Base-by-base conservation (phyloP, 1,139 yeast species). In the Suhomyces terraborum region DNA sequence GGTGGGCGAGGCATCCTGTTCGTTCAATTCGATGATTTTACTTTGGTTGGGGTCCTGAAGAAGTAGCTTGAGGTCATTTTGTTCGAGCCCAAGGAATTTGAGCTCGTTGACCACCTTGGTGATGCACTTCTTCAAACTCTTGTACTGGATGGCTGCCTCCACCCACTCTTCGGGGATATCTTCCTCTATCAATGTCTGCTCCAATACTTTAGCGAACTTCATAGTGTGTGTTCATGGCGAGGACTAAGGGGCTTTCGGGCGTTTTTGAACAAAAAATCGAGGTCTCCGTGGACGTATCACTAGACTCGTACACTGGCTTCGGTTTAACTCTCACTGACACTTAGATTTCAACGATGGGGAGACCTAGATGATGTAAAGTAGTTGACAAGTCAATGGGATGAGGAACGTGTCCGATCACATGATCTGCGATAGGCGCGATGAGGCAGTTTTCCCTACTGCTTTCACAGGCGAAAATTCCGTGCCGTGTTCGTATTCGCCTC, bases 171-270 rank as follows among this genome's bases (percentile, higher is more conserved):
- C 73, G 3, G 93, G 93, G 25, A 84, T 68, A 5, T 77, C 75
- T 34, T 80, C 84, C 43, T 77, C 82, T 24, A 68, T 69, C 21
- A 84, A 68, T 2, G 81, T 75, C 51, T 81, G 80, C 55, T 84
- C 83, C 46, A 83, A 76, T 5, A 78, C 75, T 58, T 84, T 84
- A 6, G 88, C 91, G 59, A 84, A 84, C 71, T 84, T 84, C 93
- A 82, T 82, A 33, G 41, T 46, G 19, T 9, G 13, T 16, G 7
- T 14, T 17, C 35, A 32, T 32, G n/a, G 9, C 22, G 35, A 9
- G 14, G 19, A 2, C n/a, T 10, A 23, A 12, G 25, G n/a, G 6
- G 25, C n/a, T 3, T 23, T 6, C 6, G 25, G n/a, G n/a, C n/a
- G n/a, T n/a, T n/a, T n/a, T n/a, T n/a, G n/a, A n/a, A n/a, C n/a